Base-by-base conservation (phyloP, 2,329 filamentous ascomycete genomes). In the Rachicladosporium sp. region DNA sequence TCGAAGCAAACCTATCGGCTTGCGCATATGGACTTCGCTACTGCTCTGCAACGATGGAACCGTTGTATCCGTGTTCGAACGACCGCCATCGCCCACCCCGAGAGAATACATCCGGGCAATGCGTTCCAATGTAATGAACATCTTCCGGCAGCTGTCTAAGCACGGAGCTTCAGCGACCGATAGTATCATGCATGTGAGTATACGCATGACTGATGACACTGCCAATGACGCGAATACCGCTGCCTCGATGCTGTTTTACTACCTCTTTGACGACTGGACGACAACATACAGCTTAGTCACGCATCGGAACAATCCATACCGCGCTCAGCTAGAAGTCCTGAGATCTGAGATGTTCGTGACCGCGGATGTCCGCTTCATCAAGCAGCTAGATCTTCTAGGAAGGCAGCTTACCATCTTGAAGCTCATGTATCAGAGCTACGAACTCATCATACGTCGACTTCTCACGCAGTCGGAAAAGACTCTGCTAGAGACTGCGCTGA, bases 1-100 rank as follows among this genome's bases (percentile, higher is more conserved):
- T n/a, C n/a, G n/a, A n/a, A n/a, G n/a, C n/a, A n/a, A n/a, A n/a
- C n/a, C n/a, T n/a, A n/a, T n/a, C n/a, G n/a, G n/a, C n/a, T n/a
- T n/a, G n/a, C n/a, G n/a, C n/a, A n/a, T 78, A 6, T 86, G 80
- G 78, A 78, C 77, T 12, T 86, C 81, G 81, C 65, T 84, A 5
- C 62, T 81, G 4, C 58, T 84, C 7, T 82, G 76, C 46, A 68
- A 77, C 47, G 78, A 85, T 50, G 67, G 73, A 72, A 84, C 80
- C 0, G 71, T 85, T 29, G 70, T 85, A 37, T 79, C 79, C 0
- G 73, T 85, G 29, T 74, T 81, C 40, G 80, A 85, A 53, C 66
- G 70, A 42, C 66, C 65, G 0, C 69, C 63, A 35, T 65, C 66
- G 0, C n/a, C n/a, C n/a, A n/a, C n/a, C n/a, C n/a, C n/a, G n/a